phyloP scores from a whole-genome alignment of 2,329 filamentous ascomycete species.

The Emericellopsis cladophorae region DNA sequence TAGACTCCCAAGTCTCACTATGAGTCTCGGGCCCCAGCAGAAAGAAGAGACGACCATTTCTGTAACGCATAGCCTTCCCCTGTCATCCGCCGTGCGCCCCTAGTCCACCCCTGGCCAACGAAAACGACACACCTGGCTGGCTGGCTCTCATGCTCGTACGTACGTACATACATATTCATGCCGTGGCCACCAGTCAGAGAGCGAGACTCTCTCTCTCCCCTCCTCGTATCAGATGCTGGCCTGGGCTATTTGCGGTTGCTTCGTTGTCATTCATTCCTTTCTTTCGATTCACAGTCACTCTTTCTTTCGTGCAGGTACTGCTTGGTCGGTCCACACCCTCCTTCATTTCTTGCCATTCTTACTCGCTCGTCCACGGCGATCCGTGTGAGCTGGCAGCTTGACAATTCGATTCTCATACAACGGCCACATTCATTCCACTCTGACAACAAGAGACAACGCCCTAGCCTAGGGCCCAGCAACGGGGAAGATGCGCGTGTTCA shows the following conservation, averaged over 20 bases:
- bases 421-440: not conserved
- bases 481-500: constrained; percentile 2
- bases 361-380: not conserved
- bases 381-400: not conserved
- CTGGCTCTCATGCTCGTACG: not conserved
- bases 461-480: not conserved
- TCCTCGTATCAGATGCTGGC: not conserved
- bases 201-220: not conserved
- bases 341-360: not conserved
- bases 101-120: not conserved
- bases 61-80: constrained; percentile 1
- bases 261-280: constrained; percentile 1
- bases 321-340: not conserved
- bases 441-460: not conserved
- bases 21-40: no score
- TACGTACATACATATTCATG: not conserved
- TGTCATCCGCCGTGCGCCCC: not conserved
- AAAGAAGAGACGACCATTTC: not conserved
- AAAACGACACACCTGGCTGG: not conserved
- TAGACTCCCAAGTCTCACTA: no score
- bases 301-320: not conserved
- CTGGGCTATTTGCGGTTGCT: not conserved
- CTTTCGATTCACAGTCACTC: constrained; percentile 1
- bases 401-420: not conserved
- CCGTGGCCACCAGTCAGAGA: not conserved